Conservation (phyloP, 352 stramenopile species). For the Globisporangium uncinulatum region DNA sequence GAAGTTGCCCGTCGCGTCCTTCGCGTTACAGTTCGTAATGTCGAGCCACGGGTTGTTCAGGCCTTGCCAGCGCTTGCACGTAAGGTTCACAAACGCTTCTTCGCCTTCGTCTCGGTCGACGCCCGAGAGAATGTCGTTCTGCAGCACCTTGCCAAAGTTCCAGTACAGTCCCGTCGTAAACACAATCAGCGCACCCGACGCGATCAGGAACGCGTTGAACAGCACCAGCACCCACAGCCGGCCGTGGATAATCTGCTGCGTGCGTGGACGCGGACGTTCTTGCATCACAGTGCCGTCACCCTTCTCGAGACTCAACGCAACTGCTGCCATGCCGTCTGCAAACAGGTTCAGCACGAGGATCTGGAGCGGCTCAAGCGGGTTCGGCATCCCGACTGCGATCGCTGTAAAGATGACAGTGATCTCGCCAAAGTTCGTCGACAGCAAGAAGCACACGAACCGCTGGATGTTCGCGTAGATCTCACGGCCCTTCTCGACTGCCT, state of each 20-base stretch:
- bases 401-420: constrained; percentile 83
- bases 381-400: constrained; percentile 54
- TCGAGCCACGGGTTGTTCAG: constrained; percentile 37
- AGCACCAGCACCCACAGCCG: constrained; percentile 56
- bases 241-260: constrained; percentile 45
- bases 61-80: constrained; percentile 48
- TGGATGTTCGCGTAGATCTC: constrained; percentile 98
- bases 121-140: constrained; percentile 43
- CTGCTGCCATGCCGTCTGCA: constrained; percentile 89
- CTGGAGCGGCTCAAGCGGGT: constrained; percentile 94
- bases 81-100: constrained; percentile 47
- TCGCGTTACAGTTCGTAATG: constrained; percentile 48
- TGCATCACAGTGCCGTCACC: constrained; percentile 62
- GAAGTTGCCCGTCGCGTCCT: constrained; percentile 28
- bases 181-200: constrained; percentile 24
- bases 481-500: constrained; percentile 93
- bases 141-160: constrained; percentile 54
- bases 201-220: constrained; percentile 57
- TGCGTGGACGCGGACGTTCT: constrained; percentile 50
- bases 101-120: constrained; percentile 34
- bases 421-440: constrained; percentile 97
- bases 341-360: constrained; percentile 99
- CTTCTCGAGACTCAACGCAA: constrained; percentile 67
- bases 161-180: constrained; percentile 63
- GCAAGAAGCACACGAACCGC: constrained; percentile 98